Percentiles rank a stretch among this genome's conserved stretches.
phyloP scores from a whole-genome alignment of 768 basidiomycete genomes.

The Cyclocybe aegerita region DNA sequence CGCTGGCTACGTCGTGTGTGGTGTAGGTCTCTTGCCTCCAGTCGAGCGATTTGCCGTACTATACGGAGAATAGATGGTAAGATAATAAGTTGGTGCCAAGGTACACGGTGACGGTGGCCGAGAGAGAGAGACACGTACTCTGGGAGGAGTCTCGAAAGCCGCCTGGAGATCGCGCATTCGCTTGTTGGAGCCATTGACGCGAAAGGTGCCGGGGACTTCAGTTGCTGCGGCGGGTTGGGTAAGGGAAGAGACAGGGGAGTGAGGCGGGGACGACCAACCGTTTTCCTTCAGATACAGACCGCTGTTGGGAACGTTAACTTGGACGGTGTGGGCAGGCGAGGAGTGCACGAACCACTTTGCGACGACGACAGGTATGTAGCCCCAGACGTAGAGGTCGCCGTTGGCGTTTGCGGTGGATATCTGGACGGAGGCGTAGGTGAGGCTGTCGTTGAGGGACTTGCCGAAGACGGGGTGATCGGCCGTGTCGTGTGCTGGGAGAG shows the following conservation, averaged over 20 bases:
- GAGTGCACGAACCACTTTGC: conserved; percentile 78
- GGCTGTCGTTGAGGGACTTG: conserved; percentile 77
- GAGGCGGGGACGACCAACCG: conserved; percentile 42
- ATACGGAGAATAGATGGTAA: conserved; percentile 6
- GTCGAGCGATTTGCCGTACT: conserved; percentile 94
- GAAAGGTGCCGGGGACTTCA: conserved; percentile 90
- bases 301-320: conserved; percentile 36
- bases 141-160: conserved; percentile 84
- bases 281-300: conserved; percentile 95
- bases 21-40: conserved; percentile 87
- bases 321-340: conserved; percentile 2
- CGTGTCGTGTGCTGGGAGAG: conserved; percentile 34
- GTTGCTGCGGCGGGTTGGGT: conserved; percentile 52
- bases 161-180: conserved; percentile 96
- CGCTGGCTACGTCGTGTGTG: conserved; percentile 96
- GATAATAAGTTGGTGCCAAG: conserved; percentile 6
- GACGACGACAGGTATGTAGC: conserved; percentile 94
- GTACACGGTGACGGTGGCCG: not conserved
- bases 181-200: conserved; percentile 92
- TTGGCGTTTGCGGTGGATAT: conserved; percentile 86
- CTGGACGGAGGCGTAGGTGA: conserved; percentile 88
- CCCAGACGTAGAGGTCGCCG: conserved; percentile 88
- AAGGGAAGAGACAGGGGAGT: not conserved
- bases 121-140: conserved; percentile 45
- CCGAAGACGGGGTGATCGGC: conserved; percentile 71